These are phyloP conservation scores for Gossypium longicalyx DNA, from an alignment of 345 rosid genomes.

Conservation along the genomic window DNA sequence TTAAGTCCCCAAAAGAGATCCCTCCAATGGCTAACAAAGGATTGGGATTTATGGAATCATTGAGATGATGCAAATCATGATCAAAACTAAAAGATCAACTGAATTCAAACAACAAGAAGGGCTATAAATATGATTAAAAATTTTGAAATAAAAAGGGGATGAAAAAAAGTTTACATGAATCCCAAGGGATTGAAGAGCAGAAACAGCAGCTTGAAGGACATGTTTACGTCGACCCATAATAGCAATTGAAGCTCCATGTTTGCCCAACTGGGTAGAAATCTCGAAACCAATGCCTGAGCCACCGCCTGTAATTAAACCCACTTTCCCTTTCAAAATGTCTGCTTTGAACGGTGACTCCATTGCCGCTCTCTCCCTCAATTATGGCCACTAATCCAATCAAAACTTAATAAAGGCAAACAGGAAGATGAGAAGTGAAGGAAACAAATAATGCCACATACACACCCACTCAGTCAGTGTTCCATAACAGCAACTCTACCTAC, in stretches of 20 bases:
- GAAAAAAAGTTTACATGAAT: background rate
- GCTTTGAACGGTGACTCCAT: constrained; percentile 74
- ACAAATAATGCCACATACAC: background rate
- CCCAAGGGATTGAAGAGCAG: background rate
- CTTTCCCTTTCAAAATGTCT: constrained; percentile 44
- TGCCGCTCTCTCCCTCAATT: background rate
- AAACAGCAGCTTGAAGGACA: background rate
- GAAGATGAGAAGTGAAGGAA: background rate
- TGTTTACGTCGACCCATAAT: constrained; percentile 1
- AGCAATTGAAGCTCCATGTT: background rate
- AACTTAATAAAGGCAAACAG: background rate
- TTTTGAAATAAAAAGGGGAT: background rate
- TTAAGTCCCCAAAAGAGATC: too few relatives aligned
- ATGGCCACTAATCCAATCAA: background rate
- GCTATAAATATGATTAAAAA: background rate
- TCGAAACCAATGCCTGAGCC: constrained; percentile 89
- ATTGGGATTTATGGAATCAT: too few relatives aligned
- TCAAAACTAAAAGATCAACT: background rate
- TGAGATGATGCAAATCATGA: too few relatives aligned
- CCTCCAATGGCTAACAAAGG: too few relatives aligned
- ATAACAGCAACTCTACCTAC: background rate
- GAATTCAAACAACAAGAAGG: background rate
- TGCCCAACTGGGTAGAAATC: background rate
- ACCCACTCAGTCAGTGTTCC: background rate
- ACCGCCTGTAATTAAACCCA: constrained; percentile 75